These are phyloP conservation scores for Hyphopichia fennica DNA, from an alignment of 1,139 yeast species.

Conservation along the genomic window DNA sequence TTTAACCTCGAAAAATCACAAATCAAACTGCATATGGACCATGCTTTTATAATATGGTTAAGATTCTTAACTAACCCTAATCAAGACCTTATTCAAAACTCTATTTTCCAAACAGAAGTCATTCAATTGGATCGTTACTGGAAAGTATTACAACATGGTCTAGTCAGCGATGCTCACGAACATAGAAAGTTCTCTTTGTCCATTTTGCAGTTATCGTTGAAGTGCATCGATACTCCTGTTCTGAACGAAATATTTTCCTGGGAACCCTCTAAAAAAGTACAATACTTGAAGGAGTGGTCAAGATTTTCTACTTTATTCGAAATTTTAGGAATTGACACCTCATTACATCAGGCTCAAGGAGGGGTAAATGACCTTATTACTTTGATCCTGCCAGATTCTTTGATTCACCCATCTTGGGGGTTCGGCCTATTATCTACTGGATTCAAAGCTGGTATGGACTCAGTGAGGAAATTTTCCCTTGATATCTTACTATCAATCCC, in stretches of 20 bases:
- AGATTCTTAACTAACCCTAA: constrained; percentile 39
- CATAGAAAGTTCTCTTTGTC: constrained; percentile 72
- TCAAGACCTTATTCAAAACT: constrained; percentile 14
- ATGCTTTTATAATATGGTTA: constrained; percentile 56
- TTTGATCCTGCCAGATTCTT: constrained; percentile 51
- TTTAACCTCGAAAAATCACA: constrained; percentile 30
- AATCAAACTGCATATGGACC: constrained; percentile 33
- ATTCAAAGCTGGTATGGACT: constrained; percentile 73
- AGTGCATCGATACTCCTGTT: constrained; percentile 40
- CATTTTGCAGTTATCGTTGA: constrained; percentile 62
- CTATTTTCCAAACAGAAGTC: constrained; percentile 27
- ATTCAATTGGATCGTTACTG: constrained; percentile 50
- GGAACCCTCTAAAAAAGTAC: constrained; percentile 28
- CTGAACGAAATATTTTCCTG: constrained; percentile 48
- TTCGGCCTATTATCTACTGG: constrained; percentile 74
- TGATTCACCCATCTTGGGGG: constrained; percentile 72
- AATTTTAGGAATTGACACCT: constrained; percentile 80
- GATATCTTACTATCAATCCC: constrained; percentile 58
- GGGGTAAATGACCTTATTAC: constrained; percentile 64
- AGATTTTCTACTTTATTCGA: constrained; percentile 74
- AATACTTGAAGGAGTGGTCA: constrained; percentile 61
- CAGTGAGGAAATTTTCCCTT: constrained; percentile 68
- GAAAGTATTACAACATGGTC: constrained; percentile 56
- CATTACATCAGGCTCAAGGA: constrained; percentile 83
- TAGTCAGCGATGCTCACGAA: constrained; percentile 62